phyloP scores from a whole-genome alignment of 2,329 filamentous ascomycete genomes.

The Hymenotorrendiella dingleyae region DNA sequence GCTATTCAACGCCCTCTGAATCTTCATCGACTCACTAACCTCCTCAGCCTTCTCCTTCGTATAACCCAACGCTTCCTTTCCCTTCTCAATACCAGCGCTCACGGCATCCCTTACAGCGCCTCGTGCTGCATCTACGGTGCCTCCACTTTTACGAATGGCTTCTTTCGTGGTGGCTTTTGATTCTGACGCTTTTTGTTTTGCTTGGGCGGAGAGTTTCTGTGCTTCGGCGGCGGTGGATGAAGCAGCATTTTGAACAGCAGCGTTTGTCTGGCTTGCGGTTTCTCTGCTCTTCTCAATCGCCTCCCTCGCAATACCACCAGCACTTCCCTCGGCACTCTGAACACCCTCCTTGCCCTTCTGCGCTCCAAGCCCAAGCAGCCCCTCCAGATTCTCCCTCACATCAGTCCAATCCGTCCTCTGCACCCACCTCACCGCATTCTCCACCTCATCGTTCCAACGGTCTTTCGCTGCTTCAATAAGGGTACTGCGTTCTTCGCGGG shows the following conservation, averaged over 20 bases:
- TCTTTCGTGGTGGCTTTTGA: slow-evolving; percentile 28
- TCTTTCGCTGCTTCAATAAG: slow-evolving; percentile 66
- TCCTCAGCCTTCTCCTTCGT: slow-evolving; percentile 33
- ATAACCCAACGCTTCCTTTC: slow-evolving; percentile 32
- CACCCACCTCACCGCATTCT: slow-evolving; percentile 58
- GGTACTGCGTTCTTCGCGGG: slow-evolving; percentile 46
- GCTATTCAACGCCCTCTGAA: slow-evolving; percentile 47
- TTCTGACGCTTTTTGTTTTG: slow-evolving; percentile 19
- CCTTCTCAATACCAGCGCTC: slow-evolving; percentile 28
- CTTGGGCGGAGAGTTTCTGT: slow-evolving; percentile 19
- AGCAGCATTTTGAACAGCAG: slow-evolving; percentile 13
- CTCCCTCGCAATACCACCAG: slow-evolving; percentile 32
- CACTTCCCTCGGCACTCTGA: slow-evolving; percentile 26
- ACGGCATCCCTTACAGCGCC: slow-evolving; percentile 33
- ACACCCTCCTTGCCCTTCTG: slow-evolving; percentile 27
- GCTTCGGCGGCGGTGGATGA: slow-evolving; percentile 11
- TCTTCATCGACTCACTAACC: slow-evolving; percentile 36
- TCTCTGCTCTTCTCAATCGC: slow-evolving; percentile 35
- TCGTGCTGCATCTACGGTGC: slow-evolving; percentile 36
- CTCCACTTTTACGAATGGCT: slow-evolving; percentile 24
- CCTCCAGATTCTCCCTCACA: slow-evolving; percentile 54
- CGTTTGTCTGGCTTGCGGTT: slow-evolving; percentile 27
- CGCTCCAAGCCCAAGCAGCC: slow-evolving; percentile 32
- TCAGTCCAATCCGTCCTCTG: slow-evolving; percentile 61
- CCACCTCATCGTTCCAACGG: slow-evolving; percentile 70